Percentiles rank a stretch among this genome's conserved stretches.
These are phyloP conservation scores for Mycena epipterygia DNA, from an alignment of 768 basidiomycete genomes.

Conservation along the genomic window DNA sequence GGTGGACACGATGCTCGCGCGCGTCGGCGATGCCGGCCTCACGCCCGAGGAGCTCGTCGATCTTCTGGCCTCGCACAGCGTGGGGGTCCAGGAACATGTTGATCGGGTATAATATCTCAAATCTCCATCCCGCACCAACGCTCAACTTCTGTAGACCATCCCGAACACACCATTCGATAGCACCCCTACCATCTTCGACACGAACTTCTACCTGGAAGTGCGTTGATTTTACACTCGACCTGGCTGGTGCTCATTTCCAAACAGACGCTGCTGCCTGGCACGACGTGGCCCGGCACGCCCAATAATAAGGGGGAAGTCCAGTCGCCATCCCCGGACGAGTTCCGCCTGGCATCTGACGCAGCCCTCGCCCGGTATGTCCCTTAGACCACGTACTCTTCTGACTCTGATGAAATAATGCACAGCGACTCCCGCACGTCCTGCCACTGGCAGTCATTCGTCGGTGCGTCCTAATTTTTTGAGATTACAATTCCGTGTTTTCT, in stretches of 20 bases:
- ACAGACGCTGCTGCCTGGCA: constrained; percentile 15
- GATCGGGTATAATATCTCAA: constrained; percentile 19
- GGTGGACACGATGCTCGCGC: constrained; percentile 9
- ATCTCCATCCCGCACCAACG: neutral
- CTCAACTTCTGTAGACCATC: constrained; percentile 25
- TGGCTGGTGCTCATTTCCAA: neutral
- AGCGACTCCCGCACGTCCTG: constrained; percentile 48
- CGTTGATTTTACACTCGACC: constrained; percentile 9
- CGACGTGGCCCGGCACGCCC: constrained; percentile 11
- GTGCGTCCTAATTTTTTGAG: constrained; percentile 13
- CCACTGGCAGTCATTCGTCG: constrained; percentile 46
- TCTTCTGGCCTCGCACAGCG: constrained; percentile 33
- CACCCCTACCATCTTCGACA: constrained; percentile 45
- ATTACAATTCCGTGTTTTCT: neutral
- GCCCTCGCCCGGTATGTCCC: constrained; percentile 24
- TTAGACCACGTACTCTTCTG: too few relatives aligned
- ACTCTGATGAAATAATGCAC: neutral
- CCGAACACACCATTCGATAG: constrained; percentile 46
- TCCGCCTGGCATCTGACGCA: constrained; percentile 51
- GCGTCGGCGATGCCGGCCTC: constrained; percentile 32
- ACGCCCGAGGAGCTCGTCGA: constrained; percentile 28
- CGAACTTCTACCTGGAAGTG: constrained; percentile 46
- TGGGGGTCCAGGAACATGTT: constrained; percentile 31
- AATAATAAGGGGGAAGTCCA: constrained; percentile 39
- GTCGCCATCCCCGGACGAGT: constrained; percentile 44